Evolutionary conservation across 2,329 filamentous ascomycete genomes (phyloP).

Genomic region (Neophaeococcomyces mojaviensis): DNA sequence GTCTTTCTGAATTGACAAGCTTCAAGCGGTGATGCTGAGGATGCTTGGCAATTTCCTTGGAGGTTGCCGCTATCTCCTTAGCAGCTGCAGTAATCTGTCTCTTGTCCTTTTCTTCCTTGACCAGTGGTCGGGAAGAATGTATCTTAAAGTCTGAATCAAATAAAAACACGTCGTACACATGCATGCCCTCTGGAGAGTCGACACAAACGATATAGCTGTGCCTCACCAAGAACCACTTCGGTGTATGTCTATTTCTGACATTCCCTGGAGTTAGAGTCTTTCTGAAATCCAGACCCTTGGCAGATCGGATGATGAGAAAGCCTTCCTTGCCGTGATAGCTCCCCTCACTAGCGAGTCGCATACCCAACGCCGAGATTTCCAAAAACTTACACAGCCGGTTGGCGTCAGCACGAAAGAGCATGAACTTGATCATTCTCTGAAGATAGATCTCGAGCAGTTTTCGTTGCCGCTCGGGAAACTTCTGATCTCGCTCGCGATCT

Average conservation of each 20-base stretch:
- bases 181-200: constrained; percentile 97
- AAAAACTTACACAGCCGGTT: constrained; percentile 94
- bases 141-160: constrained; percentile 83
- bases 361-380: constrained; percentile 86
- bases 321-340: constrained; percentile 98
- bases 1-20: constrained; percentile 84
- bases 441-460: constrained; percentile 83
- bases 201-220: constrained; percentile 97
- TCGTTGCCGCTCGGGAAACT: constrained; percentile 38
- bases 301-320: constrained; percentile 82
- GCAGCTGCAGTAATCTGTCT: constrained; percentile 29
- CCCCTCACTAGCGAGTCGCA: constrained; percentile 86
- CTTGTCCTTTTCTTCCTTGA: constrained; percentile 35
- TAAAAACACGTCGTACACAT: constrained; percentile 97
- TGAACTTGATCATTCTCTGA: constrained; percentile 87
- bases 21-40: constrained; percentile 77
- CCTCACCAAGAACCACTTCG: constrained; percentile 96
- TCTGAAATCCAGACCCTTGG: constrained; percentile 79
- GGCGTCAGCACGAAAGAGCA: constrained; percentile 94
- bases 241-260: constrained; percentile 60
- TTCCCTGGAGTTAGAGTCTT: constrained; percentile 70
- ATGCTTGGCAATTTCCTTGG: constrained; percentile 53
- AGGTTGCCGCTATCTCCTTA: constrained; percentile 57
- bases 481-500: constrained; percentile 31
- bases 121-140: constrained; percentile 44